Conservation (phyloP, 345 rosid species). For the Eucalyptus pumila region DNA sequence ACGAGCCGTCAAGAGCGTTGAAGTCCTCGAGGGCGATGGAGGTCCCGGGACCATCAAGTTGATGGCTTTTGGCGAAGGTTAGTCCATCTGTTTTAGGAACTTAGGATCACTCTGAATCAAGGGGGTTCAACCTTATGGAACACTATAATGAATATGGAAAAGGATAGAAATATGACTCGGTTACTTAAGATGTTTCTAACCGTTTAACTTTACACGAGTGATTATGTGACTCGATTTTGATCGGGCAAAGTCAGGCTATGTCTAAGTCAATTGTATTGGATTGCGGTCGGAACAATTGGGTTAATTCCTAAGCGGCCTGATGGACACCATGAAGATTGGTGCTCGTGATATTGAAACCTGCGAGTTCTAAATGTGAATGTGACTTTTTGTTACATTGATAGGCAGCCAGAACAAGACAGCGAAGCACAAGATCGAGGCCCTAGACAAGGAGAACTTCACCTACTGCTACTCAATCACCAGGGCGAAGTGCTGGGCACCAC, state of each 20-base stretch:
- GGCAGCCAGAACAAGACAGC: conserved; percentile 1
- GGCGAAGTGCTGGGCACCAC: not conserved
- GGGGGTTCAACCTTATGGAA: too few relatives aligned
- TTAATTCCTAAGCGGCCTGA: not conserved
- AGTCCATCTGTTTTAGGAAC: too few relatives aligned
- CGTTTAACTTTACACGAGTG: not conserved
- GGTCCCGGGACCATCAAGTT: too few relatives aligned
- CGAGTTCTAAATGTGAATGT: not conserved
- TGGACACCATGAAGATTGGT: not conserved
- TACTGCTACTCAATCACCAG: conserved; percentile 6
- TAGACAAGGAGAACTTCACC: conserved; percentile 8
- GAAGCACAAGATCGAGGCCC: conserved; percentile 20
- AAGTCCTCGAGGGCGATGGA: not conserved
- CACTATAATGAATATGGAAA: too few relatives aligned
- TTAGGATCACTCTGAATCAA: too few relatives aligned
- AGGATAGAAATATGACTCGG: too few relatives aligned
- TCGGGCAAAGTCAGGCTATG: not conserved
- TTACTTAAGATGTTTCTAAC: too few relatives aligned
- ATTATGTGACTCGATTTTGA: not conserved
- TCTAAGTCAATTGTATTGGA: not conserved
- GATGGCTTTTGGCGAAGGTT: too few relatives aligned
- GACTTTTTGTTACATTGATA: not conserved
- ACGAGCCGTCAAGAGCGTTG: conserved; percentile 5
- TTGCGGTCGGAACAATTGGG: not conserved
- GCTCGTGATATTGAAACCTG: not conserved